Conservation (phyloP, 2,329 filamentous ascomycete species). For the Sporothrix phasma region DNA sequence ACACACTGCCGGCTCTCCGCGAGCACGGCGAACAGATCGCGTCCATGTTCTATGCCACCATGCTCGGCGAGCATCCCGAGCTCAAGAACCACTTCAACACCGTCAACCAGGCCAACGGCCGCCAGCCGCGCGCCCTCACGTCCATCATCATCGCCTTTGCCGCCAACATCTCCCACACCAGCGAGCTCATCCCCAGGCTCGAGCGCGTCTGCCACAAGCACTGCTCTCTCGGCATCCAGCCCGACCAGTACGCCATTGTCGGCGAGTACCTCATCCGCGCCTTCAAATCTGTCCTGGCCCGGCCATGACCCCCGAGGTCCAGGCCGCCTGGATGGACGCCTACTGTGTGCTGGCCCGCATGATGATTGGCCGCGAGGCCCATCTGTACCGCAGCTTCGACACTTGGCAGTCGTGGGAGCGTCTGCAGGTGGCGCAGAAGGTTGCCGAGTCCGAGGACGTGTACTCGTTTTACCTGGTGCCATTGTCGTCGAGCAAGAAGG, state of each 20-base stretch:
- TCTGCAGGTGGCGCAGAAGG: slow-evolving; percentile 56
- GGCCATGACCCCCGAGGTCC: slow-evolving; percentile 53
- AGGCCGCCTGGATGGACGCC: slow-evolving; percentile 59
- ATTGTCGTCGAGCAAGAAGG: slow-evolving; percentile 11
- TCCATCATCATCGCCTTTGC: slow-evolving; percentile 61
- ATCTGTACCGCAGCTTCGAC: slow-evolving; percentile 50
- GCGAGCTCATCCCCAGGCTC: slow-evolving; percentile 42
- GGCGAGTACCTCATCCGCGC: slow-evolving; percentile 58
- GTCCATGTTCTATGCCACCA: slow-evolving; percentile 59
- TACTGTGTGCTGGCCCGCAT: slow-evolving; percentile 66
- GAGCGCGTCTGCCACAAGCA: slow-evolving; percentile 62
- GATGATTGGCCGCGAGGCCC: slow-evolving; percentile 56
- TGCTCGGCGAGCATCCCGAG: slow-evolving; percentile 55
- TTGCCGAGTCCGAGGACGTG: slow-evolving; percentile 57
- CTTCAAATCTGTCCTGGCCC: slow-evolving; percentile 58
- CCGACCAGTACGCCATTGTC: slow-evolving; percentile 62
- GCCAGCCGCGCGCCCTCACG: slow-evolving; percentile 53
- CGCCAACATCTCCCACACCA: slow-evolving; percentile 55
- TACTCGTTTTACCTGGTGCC: slow-evolving; percentile 62
- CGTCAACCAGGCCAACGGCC: slow-evolving; percentile 51
- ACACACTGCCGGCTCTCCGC: slow-evolving; percentile 58
- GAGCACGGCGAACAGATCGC: slow-evolving; percentile 61
- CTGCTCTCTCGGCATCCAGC: slow-evolving; percentile 55
- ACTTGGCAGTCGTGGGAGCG: slow-evolving; percentile 56
- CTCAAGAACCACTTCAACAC: slow-evolving; percentile 63